A percentile compares a stretch with the other conserved stretches of the same genome.
phyloP scores from a whole-genome alignment of 2,329 filamentous ascomycete species.

The Ascochyta fabae region DNA sequence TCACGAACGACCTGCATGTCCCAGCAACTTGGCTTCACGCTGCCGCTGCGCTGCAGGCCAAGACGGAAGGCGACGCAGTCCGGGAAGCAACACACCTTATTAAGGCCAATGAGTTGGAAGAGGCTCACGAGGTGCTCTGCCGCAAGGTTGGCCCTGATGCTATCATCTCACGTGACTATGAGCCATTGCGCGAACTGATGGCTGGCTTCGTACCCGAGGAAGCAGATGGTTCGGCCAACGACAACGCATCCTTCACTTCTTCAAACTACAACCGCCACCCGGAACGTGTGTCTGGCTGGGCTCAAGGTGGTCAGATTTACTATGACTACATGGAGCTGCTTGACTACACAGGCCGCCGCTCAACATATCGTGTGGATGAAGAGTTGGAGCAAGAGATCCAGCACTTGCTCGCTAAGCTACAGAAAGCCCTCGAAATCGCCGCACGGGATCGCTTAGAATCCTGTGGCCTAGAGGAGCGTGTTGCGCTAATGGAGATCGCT shows the following conservation, averaged over 20 bases:
- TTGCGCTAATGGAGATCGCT: slow-evolving; percentile 84
- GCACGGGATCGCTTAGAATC: slow-evolving; percentile 50
- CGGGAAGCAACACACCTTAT: slow-evolving; percentile 72
- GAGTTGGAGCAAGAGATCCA: slow-evolving; percentile 40
- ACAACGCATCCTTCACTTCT: slow-evolving; percentile 17
- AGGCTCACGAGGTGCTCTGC: slow-evolving; percentile 84
- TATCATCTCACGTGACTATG: slow-evolving; percentile 82
- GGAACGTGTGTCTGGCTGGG: slow-evolving; percentile 71
- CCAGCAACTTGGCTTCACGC: slow-evolving; percentile 83
- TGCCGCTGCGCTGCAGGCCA: slow-evolving; percentile 83
- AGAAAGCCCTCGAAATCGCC: slow-evolving; percentile 45
- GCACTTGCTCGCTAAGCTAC: slow-evolving; percentile 42
- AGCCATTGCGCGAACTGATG: slow-evolving; percentile 71
- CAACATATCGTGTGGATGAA: slow-evolving; percentile 40
- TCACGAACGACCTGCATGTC: slow-evolving; percentile 71
- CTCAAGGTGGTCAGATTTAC: slow-evolving; percentile 81
- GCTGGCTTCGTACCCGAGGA: slow-evolving; percentile 65
- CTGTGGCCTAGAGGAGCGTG: slow-evolving; percentile 61
- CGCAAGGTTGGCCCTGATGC: slow-evolving; percentile 80
- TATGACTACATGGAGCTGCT: slow-evolving; percentile 64
- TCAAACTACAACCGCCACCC: slow-evolving; percentile 18
- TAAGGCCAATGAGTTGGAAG: slow-evolving; percentile 74
- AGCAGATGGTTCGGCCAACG: slow-evolving; percentile 51
- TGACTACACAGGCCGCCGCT: slow-evolving; percentile 41
- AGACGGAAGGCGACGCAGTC: slow-evolving; percentile 70